Evolutionary conservation across 2,329 filamentous ascomycete genomes (phyloP).

Genomic region (Fulvia fulva): DNA sequence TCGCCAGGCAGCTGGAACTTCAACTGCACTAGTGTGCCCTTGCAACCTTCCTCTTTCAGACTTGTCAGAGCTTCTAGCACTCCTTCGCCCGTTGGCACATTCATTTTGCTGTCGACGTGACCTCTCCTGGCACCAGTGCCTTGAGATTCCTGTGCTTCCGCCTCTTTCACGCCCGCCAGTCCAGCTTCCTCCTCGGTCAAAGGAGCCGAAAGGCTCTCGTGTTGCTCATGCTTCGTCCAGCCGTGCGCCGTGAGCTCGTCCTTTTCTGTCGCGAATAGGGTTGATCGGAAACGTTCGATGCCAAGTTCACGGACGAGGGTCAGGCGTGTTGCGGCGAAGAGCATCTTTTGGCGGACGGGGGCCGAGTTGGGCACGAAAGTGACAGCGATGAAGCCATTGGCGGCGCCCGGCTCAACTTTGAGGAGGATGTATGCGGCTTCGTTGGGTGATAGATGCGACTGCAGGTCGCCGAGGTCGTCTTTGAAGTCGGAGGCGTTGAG

Average conservation of each 20-base stretch:
- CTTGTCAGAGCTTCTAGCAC: slow-evolving; percentile 62
- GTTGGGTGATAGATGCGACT: slow-evolving; percentile 61
- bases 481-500: slow-evolving; percentile 54
- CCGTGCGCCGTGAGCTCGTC: slow-evolving; percentile 66
- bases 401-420: slow-evolving; percentile 55
- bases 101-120: slow-evolving; percentile 45
- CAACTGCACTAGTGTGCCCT: slow-evolving; percentile 23
- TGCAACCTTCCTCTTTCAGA: slow-evolving; percentile 46
- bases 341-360: slow-evolving; percentile 79
- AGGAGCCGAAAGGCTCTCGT: slow-evolving; percentile 59
- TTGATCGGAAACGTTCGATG: slow-evolving; percentile 72
- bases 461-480: slow-evolving; percentile 60
- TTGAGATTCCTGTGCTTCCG: slow-evolving; percentile 69
- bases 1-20: slow-evolving; percentile 57
- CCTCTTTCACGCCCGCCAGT: slow-evolving; percentile 67
- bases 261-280: slow-evolving; percentile 66
- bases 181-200: slow-evolving; percentile 74
- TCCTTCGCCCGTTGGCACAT: slow-evolving; percentile 56
- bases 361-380: slow-evolving; percentile 77
- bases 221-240: slow-evolving; percentile 69
- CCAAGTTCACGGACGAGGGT: slow-evolving; percentile 74
- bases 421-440: slow-evolving; percentile 72
- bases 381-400: slow-evolving; percentile 58
- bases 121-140: slow-evolving; percentile 60
- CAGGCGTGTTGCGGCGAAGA: slow-evolving; percentile 73